Conservation (phyloP, 345 rosid genomes). For the Dipteronia dyeriana region DNA sequence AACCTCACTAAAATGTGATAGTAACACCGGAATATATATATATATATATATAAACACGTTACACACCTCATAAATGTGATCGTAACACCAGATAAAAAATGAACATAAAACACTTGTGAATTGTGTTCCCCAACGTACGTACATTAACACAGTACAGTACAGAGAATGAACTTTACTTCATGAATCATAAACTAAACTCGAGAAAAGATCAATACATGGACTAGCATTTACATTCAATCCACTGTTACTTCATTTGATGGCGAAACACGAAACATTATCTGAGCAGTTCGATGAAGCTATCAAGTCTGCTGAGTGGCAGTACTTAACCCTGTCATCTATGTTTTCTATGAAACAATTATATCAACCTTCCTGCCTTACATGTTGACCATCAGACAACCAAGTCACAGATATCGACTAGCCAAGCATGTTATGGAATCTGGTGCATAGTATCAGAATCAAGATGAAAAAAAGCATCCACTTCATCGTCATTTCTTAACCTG, state of each 20-base stretch:
- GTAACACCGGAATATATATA: no score
- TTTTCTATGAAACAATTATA: not conserved
- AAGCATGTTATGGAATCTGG: conserved; percentile 5
- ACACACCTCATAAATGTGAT: no score
- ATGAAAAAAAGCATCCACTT: not conserved
- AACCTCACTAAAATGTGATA: no score
- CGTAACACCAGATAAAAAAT: not conserved
- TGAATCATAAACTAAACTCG: not conserved
- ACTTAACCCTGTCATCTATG: not conserved
- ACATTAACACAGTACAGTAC: not conserved
- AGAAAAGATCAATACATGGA: not conserved
- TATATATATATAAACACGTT: no score
- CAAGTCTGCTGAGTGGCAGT: not conserved
- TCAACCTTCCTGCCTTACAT: not conserved
- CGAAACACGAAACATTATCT: not conserved
- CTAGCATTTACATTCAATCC: conserved; percentile 9
- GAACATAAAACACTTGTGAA: no score
- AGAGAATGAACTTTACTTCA: not conserved
- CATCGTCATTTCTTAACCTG: conserved; percentile 35
- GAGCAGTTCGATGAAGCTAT: not conserved
- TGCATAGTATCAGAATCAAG: not conserved
- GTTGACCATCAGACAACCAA: not conserved
- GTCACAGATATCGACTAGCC: conserved; percentile 11
- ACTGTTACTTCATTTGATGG: not conserved
- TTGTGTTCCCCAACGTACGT: not conserved